phyloP scores from a whole-genome alignment of 1,284 basidiomycete genomes.

The Heterobasidion occidentale region DNA sequence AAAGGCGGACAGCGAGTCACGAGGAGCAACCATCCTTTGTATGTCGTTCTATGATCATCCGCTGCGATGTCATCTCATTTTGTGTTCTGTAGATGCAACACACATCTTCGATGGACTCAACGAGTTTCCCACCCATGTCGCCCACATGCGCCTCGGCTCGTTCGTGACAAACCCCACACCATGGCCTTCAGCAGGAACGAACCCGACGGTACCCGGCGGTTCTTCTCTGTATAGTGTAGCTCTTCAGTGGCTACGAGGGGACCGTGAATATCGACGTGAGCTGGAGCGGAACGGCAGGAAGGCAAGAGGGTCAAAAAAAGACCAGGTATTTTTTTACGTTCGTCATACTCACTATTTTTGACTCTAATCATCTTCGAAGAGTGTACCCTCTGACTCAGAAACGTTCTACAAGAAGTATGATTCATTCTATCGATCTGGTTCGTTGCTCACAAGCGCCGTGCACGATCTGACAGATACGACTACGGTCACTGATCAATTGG shows the following conservation, averaged over 20 bases:
- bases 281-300: constrained; percentile 57
- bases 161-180: constrained; percentile 58
- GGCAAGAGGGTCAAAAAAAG: constrained; percentile 59
- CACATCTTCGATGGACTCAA: constrained; percentile 92
- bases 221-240: constrained; percentile 65
- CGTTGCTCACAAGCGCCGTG: constrained; percentile 4
- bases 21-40: constrained; percentile 90
- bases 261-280: constrained; percentile 56
- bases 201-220: constrained; percentile 14
- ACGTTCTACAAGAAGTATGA: constrained; percentile 84
- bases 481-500: constrained; percentile 39
- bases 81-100: constrained; percentile 64
- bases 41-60: constrained; percentile 21
- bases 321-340: constrained; percentile 36
- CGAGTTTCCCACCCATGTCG: constrained; percentile 83
- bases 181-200: constrained; percentile 46
- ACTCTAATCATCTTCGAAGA: constrained; percentile 20
- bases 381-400: constrained; percentile 71
- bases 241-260: constrained; percentile 80
- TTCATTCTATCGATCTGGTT: neutral
- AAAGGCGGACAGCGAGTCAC: constrained; percentile 70
- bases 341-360: neutral
- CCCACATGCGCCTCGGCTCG: constrained; percentile 80
- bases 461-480: constrained; percentile 47
- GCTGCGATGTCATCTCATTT: constrained; percentile 1